Conservation (phyloP, 176 grass and related monocot species). For the Musa beccarii region DNA sequence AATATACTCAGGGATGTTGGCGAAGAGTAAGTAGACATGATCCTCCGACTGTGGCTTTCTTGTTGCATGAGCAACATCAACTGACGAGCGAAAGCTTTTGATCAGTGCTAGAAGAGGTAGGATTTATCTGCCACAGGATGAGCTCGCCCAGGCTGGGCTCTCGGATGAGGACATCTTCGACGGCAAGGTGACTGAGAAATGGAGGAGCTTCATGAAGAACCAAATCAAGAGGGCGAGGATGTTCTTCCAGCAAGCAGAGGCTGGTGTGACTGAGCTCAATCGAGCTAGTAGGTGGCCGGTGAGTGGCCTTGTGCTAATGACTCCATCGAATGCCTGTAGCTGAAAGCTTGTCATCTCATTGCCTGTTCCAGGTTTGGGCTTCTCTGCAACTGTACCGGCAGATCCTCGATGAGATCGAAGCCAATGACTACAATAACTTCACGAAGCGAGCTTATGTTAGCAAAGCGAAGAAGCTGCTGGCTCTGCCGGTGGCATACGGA, state of each 20-base stretch:
- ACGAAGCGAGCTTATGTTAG: constrained; percentile 76
- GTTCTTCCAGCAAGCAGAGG: constrained; percentile 70
- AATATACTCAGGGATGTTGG: constrained; percentile 93
- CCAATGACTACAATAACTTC: constrained; percentile 86
- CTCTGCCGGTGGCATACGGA: constrained; percentile 69
- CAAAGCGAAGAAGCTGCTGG: constrained; percentile 74
- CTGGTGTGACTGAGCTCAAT: constrained; percentile 60
- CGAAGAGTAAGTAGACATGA: constrained; percentile 51
- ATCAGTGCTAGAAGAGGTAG: constrained; percentile 66
- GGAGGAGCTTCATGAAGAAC: constrained; percentile 68
- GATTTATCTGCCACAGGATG: constrained; percentile 78
- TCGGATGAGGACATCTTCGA: constrained; percentile 77
- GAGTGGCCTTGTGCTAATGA: constrained; percentile 1
- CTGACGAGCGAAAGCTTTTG: background rate
- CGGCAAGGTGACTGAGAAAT: constrained; percentile 60
- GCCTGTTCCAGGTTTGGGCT: constrained; percentile 71
- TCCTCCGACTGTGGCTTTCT: background rate
- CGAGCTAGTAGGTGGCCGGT: constrained; percentile 96
- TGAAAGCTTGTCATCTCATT: background rate
- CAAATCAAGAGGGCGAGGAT: constrained; percentile 63
- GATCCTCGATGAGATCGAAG: constrained; percentile 94
- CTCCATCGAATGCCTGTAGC: background rate
- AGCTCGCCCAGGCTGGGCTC: constrained; percentile 60
- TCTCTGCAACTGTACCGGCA: constrained; percentile 78
- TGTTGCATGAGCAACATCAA: too few species aligned